Conservation (phyloP, 2,329 filamentous ascomycete species). For the Hymenotorrendiella dingleyae region DNA sequence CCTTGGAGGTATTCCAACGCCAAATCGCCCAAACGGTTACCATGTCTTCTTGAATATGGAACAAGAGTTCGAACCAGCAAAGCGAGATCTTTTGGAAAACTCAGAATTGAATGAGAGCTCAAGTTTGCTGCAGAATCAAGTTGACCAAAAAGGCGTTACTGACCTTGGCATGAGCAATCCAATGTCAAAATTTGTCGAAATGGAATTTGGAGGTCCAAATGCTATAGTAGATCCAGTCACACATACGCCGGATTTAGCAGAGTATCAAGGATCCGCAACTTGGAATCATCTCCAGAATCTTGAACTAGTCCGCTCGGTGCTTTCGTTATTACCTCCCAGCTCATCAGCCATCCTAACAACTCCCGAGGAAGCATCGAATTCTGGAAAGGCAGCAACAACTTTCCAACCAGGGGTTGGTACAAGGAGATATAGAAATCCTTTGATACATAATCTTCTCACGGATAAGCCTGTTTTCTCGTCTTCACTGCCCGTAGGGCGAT, state of each 20-base stretch:
- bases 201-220: constrained; percentile 13
- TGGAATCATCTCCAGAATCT: constrained; percentile 64
- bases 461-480: constrained; percentile 92
- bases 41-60: constrained; percentile 91
- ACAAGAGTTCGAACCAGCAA: constrained; percentile 73
- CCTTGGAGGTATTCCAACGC: constrained; percentile 74
- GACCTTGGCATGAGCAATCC: constrained; percentile 35
- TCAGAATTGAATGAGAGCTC: not conserved
- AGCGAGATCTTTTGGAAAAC: constrained; percentile 46
- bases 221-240: not conserved
- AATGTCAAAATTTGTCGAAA: constrained; percentile 37
- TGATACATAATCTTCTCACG: constrained; percentile 93
- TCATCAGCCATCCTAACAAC: constrained; percentile 88
- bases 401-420: constrained; percentile 40
- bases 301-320: constrained; percentile 59
- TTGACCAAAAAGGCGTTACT: constrained; percentile 3
- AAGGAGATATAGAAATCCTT: constrained; percentile 62
- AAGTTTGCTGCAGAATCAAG: not conserved
- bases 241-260: not conserved
- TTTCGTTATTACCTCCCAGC: constrained; percentile 72
- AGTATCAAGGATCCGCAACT: constrained; percentile 15
- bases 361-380: constrained; percentile 68
- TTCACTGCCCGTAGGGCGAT: constrained; percentile 70
- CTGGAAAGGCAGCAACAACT: constrained; percentile 30
- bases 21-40: constrained; percentile 52